These are phyloP conservation scores for Diaporthe eres DNA, from an alignment of 2,329 filamentous ascomycete species.

Conservation along the genomic window DNA sequence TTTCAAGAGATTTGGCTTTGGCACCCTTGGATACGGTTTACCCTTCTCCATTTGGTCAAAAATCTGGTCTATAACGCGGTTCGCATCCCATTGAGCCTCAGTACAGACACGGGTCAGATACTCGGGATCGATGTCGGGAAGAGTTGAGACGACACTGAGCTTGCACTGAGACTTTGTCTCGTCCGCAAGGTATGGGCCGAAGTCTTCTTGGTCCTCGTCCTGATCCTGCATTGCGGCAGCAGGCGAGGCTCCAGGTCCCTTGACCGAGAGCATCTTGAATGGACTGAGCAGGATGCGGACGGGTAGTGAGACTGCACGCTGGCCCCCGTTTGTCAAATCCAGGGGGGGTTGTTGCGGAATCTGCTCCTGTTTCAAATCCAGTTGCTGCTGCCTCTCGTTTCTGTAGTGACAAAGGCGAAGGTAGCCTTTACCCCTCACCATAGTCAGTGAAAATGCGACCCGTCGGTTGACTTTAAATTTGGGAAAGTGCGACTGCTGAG, in stretches of 20 bases:
- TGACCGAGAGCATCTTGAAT: constrained; percentile 30
- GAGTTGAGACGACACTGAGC: constrained; percentile 52
- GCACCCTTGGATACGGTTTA: constrained; percentile 53
- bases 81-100: constrained; percentile 48
- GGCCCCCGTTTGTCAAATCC: neutral
- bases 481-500: constrained; percentile 24
- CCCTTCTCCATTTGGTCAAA: constrained; percentile 58
- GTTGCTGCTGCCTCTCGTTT: constrained; percentile 13
- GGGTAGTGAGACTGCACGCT: neutral
- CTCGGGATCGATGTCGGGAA: constrained; percentile 61
- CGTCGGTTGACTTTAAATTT: neutral
- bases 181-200: neutral
- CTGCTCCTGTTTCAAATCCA: constrained; percentile 27
- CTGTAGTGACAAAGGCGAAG: constrained; percentile 20
- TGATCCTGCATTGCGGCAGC: neutral
- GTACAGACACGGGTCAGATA: constrained; percentile 52
- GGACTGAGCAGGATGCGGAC: constrained; percentile 1
- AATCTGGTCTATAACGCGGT: constrained; percentile 54
- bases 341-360: neutral
- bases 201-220: neutral
- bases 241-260: neutral
- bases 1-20: constrained; percentile 51
- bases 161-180: constrained; percentile 46
- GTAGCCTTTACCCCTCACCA: constrained; percentile 33
- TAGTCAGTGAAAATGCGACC: constrained; percentile 30